Conservation (phyloP, 2,329 filamentous ascomycete genomes). For the Penicillium expansum region DNA sequence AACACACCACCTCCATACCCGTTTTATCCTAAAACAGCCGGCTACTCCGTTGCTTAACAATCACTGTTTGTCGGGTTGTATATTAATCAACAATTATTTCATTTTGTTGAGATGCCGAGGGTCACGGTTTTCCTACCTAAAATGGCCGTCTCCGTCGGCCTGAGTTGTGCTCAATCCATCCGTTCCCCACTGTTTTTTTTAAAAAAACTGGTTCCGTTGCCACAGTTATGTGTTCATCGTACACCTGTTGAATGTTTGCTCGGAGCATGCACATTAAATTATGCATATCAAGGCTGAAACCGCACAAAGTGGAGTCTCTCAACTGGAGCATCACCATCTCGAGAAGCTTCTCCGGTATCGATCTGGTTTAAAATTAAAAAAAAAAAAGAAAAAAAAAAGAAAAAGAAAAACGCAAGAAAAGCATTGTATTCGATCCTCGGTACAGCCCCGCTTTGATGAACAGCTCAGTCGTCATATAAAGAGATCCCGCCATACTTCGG, state of each 20-base stretch:
- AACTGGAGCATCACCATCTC: conserved; percentile 18
- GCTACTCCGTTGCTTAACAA: conserved; percentile 25
- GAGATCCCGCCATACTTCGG: neutral
- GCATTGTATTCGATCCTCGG: conserved; percentile 13
- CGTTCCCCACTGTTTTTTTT: conserved; percentile 18
- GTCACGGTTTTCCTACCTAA: conserved; percentile 28
- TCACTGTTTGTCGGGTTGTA: conserved; percentile 6
- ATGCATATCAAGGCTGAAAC: neutral
- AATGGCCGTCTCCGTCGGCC: conserved; percentile 24
- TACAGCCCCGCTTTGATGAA: conserved; percentile 21
- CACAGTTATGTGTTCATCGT: neutral
- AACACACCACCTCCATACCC: neutral
- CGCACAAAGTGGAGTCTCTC: conserved; percentile 17
- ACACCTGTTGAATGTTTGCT: neutral
- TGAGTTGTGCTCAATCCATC: conserved; percentile 17
- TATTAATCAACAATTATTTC: neutral
- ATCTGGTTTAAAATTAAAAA: conserved; percentile 24
- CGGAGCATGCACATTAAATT: neutral
- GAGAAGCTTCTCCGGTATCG: conserved; percentile 27
- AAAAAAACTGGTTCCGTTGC: conserved; percentile 4
- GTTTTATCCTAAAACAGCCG: conserved; percentile 10
- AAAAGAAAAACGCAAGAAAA: neutral
- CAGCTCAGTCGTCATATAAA: conserved; percentile 9
- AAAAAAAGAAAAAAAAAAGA: neutral
- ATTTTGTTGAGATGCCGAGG: neutral